Percentiles rank a stretch among this genome's conserved stretches.
Evolutionary conservation across 768 basidiomycete species (phyloP).

Genomic region (Tricholoma saponaceum): DNA sequence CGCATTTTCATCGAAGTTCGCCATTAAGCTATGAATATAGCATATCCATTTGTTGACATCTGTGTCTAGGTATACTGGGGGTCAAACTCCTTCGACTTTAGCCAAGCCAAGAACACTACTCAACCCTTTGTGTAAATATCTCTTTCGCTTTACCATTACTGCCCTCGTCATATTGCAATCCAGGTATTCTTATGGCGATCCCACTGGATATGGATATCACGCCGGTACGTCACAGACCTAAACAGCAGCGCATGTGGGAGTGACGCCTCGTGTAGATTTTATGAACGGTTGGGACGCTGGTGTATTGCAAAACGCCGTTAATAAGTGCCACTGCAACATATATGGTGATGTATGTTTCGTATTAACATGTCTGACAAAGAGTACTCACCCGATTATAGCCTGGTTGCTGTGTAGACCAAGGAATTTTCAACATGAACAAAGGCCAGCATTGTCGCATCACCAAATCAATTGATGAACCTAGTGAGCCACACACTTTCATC

Average conservation of each 20-base stretch:
- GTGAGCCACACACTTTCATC: conserved; percentile 22
- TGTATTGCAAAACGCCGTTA: conserved; percentile 51
- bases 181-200: conserved; percentile 53
- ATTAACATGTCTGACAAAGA: neutral
- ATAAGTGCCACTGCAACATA: conserved; percentile 44
- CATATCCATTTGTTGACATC: neutral
- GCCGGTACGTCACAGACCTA: conserved; percentile 33
- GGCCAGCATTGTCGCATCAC: conserved; percentile 43
- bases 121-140: conserved; percentile 50
- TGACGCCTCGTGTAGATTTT: conserved; percentile 33
- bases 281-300: conserved; percentile 59
- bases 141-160: neutral
- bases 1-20: conserved; percentile 51
- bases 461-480: conserved; percentile 40
- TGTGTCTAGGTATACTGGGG: conserved; percentile 40
- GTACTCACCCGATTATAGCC: conserved; percentile 20
- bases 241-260: neutral
- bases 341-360: conserved; percentile 36
- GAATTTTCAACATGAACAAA: conserved; percentile 39
- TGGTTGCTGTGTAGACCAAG: conserved; percentile 41
- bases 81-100: conserved; percentile 29
- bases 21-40: neutral
- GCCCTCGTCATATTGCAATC: neutral
- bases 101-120: conserved; percentile 39
- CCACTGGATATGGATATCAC: conserved; percentile 60